phyloP scores from a whole-genome alignment of 2,329 filamentous ascomycete species.

The Emergomyces africanus region DNA sequence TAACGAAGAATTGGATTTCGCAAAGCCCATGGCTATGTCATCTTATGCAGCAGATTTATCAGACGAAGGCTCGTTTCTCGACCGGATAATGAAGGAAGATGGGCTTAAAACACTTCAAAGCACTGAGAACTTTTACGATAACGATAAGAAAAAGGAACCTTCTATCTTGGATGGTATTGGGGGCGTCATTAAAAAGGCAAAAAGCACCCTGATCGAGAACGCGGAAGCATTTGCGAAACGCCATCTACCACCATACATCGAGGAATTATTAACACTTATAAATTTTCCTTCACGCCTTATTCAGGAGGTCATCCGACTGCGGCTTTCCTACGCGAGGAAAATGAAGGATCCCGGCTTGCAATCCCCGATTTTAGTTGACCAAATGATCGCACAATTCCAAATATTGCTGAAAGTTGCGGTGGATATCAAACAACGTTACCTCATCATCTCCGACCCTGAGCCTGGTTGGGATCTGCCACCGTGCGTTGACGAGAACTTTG shows the following conservation, averaged over 20 bases:
- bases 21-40: slow-evolving; percentile 56
- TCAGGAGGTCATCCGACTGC: slow-evolving; percentile 88
- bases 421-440: slow-evolving; percentile 80
- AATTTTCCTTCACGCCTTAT: slow-evolving; percentile 94
- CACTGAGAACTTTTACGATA: slow-evolving; percentile 31
- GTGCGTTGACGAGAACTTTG: slow-evolving; percentile 94
- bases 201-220: slow-evolving; percentile 78
- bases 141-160: slow-evolving; percentile 37
- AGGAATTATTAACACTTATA: slow-evolving; percentile 88
- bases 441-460: slow-evolving; percentile 70
- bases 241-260: slow-evolving; percentile 89
- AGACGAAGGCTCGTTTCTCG: slow-evolving; percentile 87
- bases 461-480: slow-evolving; percentile 90
- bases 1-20: slow-evolving; percentile 88
- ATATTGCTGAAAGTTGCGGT: slow-evolving; percentile 85
- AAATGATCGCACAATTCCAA: slow-evolving; percentile 96
- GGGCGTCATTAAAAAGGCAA: slow-evolving; percentile 82
- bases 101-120: slow-evolving; percentile 84
- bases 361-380: slow-evolving; percentile 86
- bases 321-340: slow-evolving; percentile 80
- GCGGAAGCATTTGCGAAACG: slow-evolving; percentile 73
- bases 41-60: slow-evolving; percentile 59
- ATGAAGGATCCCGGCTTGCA: slow-evolving; percentile 93
- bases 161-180: slow-evolving; percentile 80
- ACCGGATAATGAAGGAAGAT: slow-evolving; percentile 90